Evolutionary conservation across 176 grass and related monocot genomes (phyloP).

Genomic region (Saccharum spontaneum): DNA sequence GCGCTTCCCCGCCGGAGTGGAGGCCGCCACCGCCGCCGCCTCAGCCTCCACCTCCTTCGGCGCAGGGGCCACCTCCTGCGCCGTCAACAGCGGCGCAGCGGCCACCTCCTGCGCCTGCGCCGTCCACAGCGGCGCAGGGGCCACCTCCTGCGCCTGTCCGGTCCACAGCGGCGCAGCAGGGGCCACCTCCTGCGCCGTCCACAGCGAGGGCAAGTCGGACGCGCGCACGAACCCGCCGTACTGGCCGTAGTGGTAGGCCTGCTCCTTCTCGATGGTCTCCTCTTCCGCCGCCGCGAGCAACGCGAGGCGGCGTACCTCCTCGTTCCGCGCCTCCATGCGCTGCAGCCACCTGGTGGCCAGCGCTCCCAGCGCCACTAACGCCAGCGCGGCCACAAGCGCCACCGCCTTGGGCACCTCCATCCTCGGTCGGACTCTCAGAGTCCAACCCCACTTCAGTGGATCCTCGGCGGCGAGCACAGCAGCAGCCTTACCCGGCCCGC

Average conservation of each 20-base stretch:
- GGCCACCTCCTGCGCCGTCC: background rate
- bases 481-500: background rate
- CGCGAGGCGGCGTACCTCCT: constrained; percentile 64
- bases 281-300: constrained; percentile 54
- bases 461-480: background rate
- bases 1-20: constrained; percentile 6
- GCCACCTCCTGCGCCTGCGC: background rate
- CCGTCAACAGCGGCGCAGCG: constrained; percentile 2
- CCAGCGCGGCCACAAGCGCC: constrained; percentile 25
- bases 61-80: constrained; percentile 10
- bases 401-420: constrained; percentile 9
- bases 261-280: constrained; percentile 49
- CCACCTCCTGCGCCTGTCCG: background rate
- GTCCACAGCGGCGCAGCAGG: constrained; percentile 5
- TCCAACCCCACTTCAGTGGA: background rate
- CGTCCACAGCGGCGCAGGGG: background rate
- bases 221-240: constrained; percentile 2
- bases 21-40: background rate
- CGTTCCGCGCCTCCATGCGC: constrained; percentile 41
- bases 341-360: constrained; percentile 35
- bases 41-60: background rate
- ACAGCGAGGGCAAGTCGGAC: background rate
- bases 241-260: constrained; percentile 26
- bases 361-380: constrained; percentile 40
- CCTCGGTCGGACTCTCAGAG: background rate